Percentiles rank a stretch among this genome's conserved stretches.
Evolutionary conservation across 2,329 filamentous ascomycete species (phyloP).

Genomic region (Epichloe glyceriae): DNA sequence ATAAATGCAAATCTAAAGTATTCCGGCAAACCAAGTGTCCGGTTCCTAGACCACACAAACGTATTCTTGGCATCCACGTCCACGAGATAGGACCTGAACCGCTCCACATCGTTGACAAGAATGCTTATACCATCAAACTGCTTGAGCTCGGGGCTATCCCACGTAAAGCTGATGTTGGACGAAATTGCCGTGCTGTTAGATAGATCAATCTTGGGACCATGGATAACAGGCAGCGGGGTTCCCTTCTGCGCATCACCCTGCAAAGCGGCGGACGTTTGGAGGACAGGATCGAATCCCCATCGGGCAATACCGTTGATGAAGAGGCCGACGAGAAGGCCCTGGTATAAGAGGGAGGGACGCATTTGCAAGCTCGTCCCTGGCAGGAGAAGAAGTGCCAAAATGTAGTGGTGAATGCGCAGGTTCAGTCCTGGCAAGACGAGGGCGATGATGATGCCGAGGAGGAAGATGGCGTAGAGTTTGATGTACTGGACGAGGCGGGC

Average conservation of each 20-base stretch:
- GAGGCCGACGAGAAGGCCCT: slow-evolving; percentile 77
- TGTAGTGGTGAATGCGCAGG: slow-evolving; percentile 89
- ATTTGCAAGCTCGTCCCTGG: slow-evolving; percentile 85
- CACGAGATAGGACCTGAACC: slow-evolving; percentile 59
- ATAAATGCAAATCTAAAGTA: slow-evolving; percentile 71
- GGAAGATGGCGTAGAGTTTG: slow-evolving; percentile 60
- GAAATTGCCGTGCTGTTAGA: slow-evolving; percentile 25
- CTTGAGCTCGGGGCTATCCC: slow-evolving; percentile 30
- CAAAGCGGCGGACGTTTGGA: slow-evolving; percentile 67
- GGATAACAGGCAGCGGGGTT: slow-evolving; percentile 44
- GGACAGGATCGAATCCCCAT: slow-evolving; percentile 83
- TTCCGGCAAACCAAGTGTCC: slow-evolving; percentile 37
- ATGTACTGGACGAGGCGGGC: slow-evolving; percentile 68
- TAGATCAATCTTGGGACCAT: slow-evolving; percentile 32
- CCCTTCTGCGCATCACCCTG: slow-evolving; percentile 54
- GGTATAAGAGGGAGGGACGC: slow-evolving; percentile 70
- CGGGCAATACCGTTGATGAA: slow-evolving; percentile 90
- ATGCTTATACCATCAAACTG: slow-evolving; percentile 65
- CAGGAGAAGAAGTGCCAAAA: slow-evolving; percentile 73
- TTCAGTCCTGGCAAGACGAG: slow-evolving; percentile 63
- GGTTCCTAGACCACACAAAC: slow-evolving; percentile 48
- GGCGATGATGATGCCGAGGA: slow-evolving; percentile 52
- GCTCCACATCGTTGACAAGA: slow-evolving; percentile 75
- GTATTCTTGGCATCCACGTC: slow-evolving; percentile 29
- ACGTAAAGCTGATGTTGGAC: slow-evolving; percentile 54